Evolutionary conservation across 768 basidiomycete genomes (phyloP), one percentile per base, ranked within the genome.

Genomic region (Lentinula detonsa): DNA sequence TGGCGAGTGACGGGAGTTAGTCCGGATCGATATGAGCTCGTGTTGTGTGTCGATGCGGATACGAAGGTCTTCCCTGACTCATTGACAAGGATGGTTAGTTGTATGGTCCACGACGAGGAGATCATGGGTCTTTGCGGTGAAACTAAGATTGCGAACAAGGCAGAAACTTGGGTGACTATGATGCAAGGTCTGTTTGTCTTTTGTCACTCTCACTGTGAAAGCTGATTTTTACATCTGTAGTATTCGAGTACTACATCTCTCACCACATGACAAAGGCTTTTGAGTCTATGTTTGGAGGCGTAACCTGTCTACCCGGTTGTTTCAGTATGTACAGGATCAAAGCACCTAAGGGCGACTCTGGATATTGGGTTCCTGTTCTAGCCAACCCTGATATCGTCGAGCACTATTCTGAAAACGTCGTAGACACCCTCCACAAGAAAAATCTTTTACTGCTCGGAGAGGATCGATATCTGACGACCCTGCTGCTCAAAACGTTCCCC

Each of bases 241-340:
- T 98, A 60, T 99, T 99, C 73, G 96, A 99, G 75, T 99, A 99
- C 74, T 99, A 98, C 80, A 97, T 98, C 76, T 98, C 97, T 8
- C 97, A 99, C 71, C 96, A 98, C 73, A 84, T 95, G 82, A 96
- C 94, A 42, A 99, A 99, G 79, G 96, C 96, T 3, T 98, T 98
- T 80, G 97, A 99, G 76, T 94, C 95, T 3, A 95, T 96, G 88
- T 98, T 98, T 68, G 97, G 97, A 69, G 95, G 96, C 81, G 97
- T 99, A 6, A 98, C 97, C 60, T 99, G 97, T 84, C 81, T 99
- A 65, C 97, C 97, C 23, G 97, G 97, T 65, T 99, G 97, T 78
- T 99, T 99, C 84, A 93, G 89, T 66, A 98, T 98, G 96, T 98
- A 98, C 77, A 88, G 97, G 65, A 95, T 98, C 85, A 99, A 98